Conservation (phyloP, 257 asterid species). For the Buddleja alternifolia region DNA sequence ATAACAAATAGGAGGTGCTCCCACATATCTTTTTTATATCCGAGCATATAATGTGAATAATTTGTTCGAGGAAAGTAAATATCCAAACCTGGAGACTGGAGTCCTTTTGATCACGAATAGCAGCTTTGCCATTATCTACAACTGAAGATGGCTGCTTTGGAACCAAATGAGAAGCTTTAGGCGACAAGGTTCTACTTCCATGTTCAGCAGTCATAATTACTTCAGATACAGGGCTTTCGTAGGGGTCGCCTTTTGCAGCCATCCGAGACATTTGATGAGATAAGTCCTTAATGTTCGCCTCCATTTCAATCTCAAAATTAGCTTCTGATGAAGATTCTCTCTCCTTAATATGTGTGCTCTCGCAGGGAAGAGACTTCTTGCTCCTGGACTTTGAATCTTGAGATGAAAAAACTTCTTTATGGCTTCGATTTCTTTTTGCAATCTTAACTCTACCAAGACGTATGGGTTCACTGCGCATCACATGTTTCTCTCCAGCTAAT, state of each 20-base stretch:
- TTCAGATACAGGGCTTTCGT: conserved; percentile 27
- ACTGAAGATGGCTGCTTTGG: conserved; percentile 29
- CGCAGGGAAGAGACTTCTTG: conserved; percentile 40
- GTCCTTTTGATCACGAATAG: conserved; percentile 35
- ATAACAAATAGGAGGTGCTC: conserved; percentile 7
- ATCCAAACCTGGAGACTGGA: conserved; percentile 52
- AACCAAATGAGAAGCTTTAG: conserved; percentile 32
- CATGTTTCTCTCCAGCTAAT: conserved; percentile 25
- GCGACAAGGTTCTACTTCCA: conserved; percentile 35
- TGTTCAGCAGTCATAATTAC: conserved; percentile 33
- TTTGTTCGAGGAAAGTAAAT: conserved; percentile 31
- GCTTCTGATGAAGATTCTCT: conserved; percentile 41
- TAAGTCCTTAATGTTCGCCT: conserved; percentile 35
- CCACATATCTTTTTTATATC: conserved; percentile 20
- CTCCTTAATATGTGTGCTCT: conserved; percentile 28
- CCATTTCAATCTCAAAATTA: conserved; percentile 40
- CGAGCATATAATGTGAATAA: conserved; percentile 10
- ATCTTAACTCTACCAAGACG: conserved; percentile 35
- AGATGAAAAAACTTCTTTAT: conserved; percentile 30
- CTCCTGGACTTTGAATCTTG: conserved; percentile 44
- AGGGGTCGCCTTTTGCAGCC: conserved; percentile 29
- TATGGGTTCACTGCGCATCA: conserved; percentile 29
- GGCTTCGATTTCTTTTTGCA: conserved; percentile 37
- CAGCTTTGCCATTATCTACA: conserved; percentile 31
- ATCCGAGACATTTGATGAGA: conserved; percentile 35